Conservation (phyloP, 108 stramenopile genomes). For the Cyclotella kingstonii region DNA sequence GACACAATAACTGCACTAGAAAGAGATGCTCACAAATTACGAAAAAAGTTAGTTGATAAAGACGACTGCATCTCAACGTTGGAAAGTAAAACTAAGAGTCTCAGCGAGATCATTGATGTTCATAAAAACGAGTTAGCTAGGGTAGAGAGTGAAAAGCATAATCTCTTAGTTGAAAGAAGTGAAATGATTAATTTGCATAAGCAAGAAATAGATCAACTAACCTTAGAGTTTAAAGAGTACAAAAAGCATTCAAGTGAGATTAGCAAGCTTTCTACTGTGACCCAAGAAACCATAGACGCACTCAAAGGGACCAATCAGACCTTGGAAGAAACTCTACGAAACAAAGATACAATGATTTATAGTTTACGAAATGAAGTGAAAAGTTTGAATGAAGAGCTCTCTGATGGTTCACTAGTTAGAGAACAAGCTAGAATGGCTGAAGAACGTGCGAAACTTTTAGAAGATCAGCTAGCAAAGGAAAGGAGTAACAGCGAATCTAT, state of each 20-base stretch:
- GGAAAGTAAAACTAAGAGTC: slow-evolving; percentile 18
- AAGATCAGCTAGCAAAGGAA: slow-evolving; percentile 7
- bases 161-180: slow-evolving; percentile 5
- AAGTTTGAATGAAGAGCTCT: slow-evolving; percentile 32
- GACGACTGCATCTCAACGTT: slow-evolving; percentile 22
- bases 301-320: slow-evolving; percentile 2
- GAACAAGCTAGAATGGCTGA: slow-evolving; percentile 26
- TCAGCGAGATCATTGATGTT: slow-evolving; percentile 10
- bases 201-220: slow-evolving; percentile 6
- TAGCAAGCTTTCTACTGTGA: slow-evolving; percentile 2
- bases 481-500: slow-evolving; percentile 2
- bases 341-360: slow-evolving; percentile 27
- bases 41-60: slow-evolving; percentile 18
- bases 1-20: slow-evolving; percentile 37
- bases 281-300: slow-evolving; percentile 10
- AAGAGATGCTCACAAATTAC: slow-evolving; percentile 20
- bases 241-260: background rate
- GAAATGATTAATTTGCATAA: slow-evolving; percentile 7
- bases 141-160: slow-evolving; percentile 16
- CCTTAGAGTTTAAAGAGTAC: slow-evolving; percentile 4
- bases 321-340: slow-evolving; percentile 13
- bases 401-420: slow-evolving; percentile 17
- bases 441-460: slow-evolving; percentile 16
- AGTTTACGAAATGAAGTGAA: slow-evolving; percentile 22
- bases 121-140: slow-evolving; percentile 5